phyloP scores from a whole-genome alignment of 345 rosid genomes.

The Citrus glauca region DNA sequence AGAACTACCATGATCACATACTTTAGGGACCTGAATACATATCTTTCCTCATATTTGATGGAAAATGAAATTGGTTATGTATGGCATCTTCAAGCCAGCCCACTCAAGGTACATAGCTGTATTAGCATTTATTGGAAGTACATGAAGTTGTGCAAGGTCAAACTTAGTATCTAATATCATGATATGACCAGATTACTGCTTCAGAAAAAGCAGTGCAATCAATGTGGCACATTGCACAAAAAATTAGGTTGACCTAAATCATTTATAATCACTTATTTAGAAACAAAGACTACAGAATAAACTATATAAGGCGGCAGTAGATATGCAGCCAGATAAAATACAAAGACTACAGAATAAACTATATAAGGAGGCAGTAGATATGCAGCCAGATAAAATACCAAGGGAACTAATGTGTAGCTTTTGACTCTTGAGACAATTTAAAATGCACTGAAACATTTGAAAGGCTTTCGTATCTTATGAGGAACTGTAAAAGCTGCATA shows the following conservation, averaged over 20 bases:
- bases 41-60: neutral
- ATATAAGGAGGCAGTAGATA: neutral
- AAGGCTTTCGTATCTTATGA: neutral
- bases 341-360: too few species aligned
- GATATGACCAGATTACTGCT: neutral
- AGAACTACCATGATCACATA: neutral
- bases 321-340: neutral
- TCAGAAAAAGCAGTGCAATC: neutral
- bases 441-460: neutral
- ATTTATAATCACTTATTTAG: neutral
- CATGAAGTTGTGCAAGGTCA: neutral
- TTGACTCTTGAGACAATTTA: neutral
- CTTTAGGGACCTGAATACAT: neutral
- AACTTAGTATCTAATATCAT: neutral
- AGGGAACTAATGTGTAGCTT: neutral
- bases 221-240: neutral
- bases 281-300: neutral
- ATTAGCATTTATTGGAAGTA: neutral
- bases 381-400: neutral
- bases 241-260: neutral
- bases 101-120: neutral
- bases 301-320: neutral
- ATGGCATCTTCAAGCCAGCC: neutral
- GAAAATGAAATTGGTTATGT: neutral
- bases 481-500: neutral